Evolutionary conservation across 2,329 filamentous ascomycete genomes (phyloP).

Genomic region (Coniochaeta sp.): DNA sequence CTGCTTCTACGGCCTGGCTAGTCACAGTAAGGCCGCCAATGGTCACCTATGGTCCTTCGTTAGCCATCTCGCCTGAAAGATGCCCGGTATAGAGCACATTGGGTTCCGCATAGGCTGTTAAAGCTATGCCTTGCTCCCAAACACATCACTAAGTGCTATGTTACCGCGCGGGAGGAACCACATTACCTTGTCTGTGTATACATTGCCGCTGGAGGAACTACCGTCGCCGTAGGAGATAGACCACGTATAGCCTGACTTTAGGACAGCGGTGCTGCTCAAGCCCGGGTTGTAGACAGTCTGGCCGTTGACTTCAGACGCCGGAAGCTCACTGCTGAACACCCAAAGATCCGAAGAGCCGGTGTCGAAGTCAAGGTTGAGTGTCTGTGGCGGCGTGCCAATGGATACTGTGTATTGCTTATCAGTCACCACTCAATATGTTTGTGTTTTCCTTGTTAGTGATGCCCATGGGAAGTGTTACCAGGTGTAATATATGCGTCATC

Average conservation of each 20-base stretch:
- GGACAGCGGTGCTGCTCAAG: conserved; percentile 29
- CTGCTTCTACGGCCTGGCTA: conserved; percentile 35
- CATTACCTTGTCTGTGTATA: conserved; percentile 35
- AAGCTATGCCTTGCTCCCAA: background rate
- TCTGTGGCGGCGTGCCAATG: conserved; percentile 24
- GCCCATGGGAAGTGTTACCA: conserved; percentile 1
- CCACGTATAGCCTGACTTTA: conserved; percentile 29
- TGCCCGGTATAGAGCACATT: too few species aligned
- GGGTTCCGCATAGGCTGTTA: too few species aligned
- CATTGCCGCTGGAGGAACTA: conserved; percentile 31
- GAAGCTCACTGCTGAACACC: conserved; percentile 34
- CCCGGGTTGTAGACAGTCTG: conserved; percentile 32
- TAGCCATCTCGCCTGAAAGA: background rate
- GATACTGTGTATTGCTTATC: conserved; percentile 11
- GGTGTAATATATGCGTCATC: conserved; percentile 28
- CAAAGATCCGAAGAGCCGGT: conserved; percentile 26
- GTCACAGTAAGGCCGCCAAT: conserved; percentile 33
- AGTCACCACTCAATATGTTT: conserved; percentile 4
- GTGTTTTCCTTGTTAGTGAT: too few species aligned
- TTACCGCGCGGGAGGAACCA: background rate
- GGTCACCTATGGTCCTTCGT: conserved; percentile 16
- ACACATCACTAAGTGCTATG: background rate
- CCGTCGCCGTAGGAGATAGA: conserved; percentile 37
- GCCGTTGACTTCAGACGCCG: conserved; percentile 25
- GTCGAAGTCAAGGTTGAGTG: conserved; percentile 17